Percentiles rank a stretch among this genome's conserved stretches.
phyloP scores from a whole-genome alignment of 495 filamentous ascomycete species.

The Podospora tetraspora region DNA sequence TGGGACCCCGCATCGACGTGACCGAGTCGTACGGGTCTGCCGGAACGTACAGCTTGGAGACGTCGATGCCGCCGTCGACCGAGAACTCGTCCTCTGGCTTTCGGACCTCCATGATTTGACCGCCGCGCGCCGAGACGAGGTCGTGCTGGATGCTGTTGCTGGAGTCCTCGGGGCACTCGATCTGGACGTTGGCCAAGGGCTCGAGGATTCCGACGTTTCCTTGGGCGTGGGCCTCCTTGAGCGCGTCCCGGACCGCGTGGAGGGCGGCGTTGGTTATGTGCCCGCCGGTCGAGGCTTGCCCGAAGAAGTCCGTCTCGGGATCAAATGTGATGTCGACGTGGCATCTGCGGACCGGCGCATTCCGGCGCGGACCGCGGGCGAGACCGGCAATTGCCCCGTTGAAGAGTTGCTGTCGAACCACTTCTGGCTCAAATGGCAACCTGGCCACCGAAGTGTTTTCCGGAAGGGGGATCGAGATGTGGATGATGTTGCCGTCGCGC shows the following conservation, averaged over 20 bases:
- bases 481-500: slow-evolving; percentile 57
- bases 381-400: slow-evolving; percentile 83
- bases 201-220: slow-evolving; percentile 68
- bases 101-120: slow-evolving; percentile 75
- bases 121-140: slow-evolving; percentile 74
- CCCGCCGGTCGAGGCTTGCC: slow-evolving; percentile 54
- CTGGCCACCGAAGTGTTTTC: slow-evolving; percentile 24
- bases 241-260: slow-evolving; percentile 60
- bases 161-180: slow-evolving; percentile 73
- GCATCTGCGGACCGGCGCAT: slow-evolving; percentile 67
- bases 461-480: slow-evolving; percentile 43
- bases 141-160: slow-evolving; percentile 89
- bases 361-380: slow-evolving; percentile 72
- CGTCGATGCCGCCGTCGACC: slow-evolving; percentile 48
- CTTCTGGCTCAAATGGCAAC: slow-evolving; percentile 54
- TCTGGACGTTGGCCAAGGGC: slow-evolving; percentile 82
- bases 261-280: slow-evolving; percentile 76
- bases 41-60: slow-evolving; percentile 72
- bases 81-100: slow-evolving; percentile 43
- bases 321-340: slow-evolving; percentile 66
- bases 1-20: slow-evolving; percentile 36
- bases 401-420: slow-evolving; percentile 58
- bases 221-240: slow-evolving; percentile 49
- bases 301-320: slow-evolving; percentile 57
- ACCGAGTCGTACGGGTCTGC: slow-evolving; percentile 72